Evolutionary conservation across 805 yeast genomes (phyloP).

Genomic region (Vanderwaltozyma yarrowii): DNA sequence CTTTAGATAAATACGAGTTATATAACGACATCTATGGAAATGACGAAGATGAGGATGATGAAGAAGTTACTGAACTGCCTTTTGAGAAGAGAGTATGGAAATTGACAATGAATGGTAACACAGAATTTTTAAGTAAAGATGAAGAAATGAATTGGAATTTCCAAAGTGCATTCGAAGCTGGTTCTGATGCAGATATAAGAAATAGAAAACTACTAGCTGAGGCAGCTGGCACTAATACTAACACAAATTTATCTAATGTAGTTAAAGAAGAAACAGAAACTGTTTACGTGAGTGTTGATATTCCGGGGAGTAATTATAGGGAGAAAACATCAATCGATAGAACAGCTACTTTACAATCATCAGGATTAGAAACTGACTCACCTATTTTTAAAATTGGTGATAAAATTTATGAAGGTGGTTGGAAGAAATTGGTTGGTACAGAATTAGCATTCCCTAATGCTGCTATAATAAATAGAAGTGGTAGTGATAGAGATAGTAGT

Average conservation of each 20-base stretch:
- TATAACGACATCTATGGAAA: no score
- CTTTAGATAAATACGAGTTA: conserved; percentile 53
- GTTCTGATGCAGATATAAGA: conserved; percentile 76
- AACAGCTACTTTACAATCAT: conserved; percentile 38
- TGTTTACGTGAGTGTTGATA: conserved; percentile 45
- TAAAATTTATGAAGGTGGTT: conserved; percentile 57
- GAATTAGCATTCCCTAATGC: conserved; percentile 37
- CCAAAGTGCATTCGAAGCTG: conserved; percentile 69
- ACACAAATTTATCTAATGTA: not conserved
- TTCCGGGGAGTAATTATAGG: conserved; percentile 33
- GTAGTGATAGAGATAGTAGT: not conserved
- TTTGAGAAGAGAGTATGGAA: conserved; percentile 41
- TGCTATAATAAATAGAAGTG: conserved; percentile 13
- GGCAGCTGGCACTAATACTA: conserved; percentile 8
- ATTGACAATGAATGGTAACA: conserved; percentile 58
- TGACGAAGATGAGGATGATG: conserved; percentile 5
- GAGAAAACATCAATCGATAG: conserved; percentile 27
- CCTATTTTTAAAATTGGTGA: conserved; percentile 53
- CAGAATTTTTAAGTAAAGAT: conserved; percentile 61
- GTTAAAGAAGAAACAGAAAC: conserved; percentile 33
- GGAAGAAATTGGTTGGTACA: conserved; percentile 75
- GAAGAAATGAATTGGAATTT: conserved; percentile 95
- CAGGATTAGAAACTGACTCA: conserved; percentile 43
- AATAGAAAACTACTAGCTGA: conserved; percentile 30
- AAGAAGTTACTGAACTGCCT: conserved; percentile 2